Evolutionary conservation across 2,329 filamentous ascomycete genomes (phyloP), one percentile per base, ranked within the genome.

Genomic region (Keithomyces neogunnii): DNA sequence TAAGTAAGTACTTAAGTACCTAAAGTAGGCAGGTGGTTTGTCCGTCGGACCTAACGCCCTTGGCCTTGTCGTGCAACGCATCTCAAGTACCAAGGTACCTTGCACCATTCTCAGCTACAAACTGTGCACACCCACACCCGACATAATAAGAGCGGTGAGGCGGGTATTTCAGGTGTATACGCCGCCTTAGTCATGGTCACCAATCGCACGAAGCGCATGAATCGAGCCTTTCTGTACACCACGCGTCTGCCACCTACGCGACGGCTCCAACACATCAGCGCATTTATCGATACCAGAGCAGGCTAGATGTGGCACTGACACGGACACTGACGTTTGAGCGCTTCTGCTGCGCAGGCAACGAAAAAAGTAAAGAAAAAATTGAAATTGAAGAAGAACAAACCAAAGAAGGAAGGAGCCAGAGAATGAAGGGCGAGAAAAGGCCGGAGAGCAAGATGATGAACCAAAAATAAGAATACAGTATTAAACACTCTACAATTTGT

Each of bases 201-300:
- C 31, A 52, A 49, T 50, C 45, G 29, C 53, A 45, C 47, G 39
- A 48, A 35, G 30, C 29, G 45, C 53, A 55, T 53, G 51, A 55
- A 46, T 55, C 53, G 53, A 45, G 43, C 47, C 19, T 42, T 36
- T 44, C 43, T 48, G 39, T 45, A 42, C 19, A 19, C 19, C 19
- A 19, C 50, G 47, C 44, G 43, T 54, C 47, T 45, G 52, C 47
- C 47, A 52, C 52, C 52, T 47, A 47, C 52, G 52, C 52, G 36
- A 47, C 47, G 43, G 45, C 26, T 42, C 33, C 29, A 28, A 36
- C 11, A 28, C 30, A n/a, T 39, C 47, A 49, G 8, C 8, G 6
- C n/a, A n/a, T 6, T 33, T 32, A 5, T 19, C 19, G 19, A 19
- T 19, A 19, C 19, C 19, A 19, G 19, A 19, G 19, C 19, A 19